phyloP scores from a whole-genome alignment of 768 basidiomycete genomes.

The Antrodiella citrinella region DNA sequence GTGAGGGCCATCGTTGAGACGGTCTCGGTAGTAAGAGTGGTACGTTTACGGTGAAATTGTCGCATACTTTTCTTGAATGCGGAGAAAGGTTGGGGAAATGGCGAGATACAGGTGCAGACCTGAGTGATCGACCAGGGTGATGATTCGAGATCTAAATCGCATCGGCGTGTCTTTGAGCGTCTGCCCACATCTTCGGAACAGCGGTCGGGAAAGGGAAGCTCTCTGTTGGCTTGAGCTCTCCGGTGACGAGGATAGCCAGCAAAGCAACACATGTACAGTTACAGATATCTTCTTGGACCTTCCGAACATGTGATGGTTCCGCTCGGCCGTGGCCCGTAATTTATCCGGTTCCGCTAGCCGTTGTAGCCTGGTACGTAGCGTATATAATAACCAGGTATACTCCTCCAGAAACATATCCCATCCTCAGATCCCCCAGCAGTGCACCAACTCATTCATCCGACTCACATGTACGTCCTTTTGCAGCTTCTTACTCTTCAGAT shows the following conservation, averaged over 20 bases:
- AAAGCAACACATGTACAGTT: not conserved
- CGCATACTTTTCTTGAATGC: not conserved
- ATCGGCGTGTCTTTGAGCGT: not conserved
- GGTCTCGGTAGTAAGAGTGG: not conserved
- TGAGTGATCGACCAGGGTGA: not conserved
- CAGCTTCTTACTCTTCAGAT: not conserved
- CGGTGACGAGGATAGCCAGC: not conserved
- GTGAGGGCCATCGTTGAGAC: not conserved
- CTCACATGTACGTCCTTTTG: not conserved
- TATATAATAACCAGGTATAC: no score
- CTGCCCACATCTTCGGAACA: not conserved
- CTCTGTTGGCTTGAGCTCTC: no score
- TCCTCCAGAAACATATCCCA: no score
- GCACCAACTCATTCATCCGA: no score
- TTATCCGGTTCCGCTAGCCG: not conserved
- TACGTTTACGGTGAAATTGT: not conserved
- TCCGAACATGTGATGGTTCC: not conserved
- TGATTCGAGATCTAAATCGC: not conserved
- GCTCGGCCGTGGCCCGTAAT: not conserved
- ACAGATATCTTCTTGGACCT: not conserved
- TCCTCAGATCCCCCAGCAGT: no score
- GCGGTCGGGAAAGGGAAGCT: not conserved
- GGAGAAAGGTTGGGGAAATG: not conserved
- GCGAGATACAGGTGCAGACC: not conserved
- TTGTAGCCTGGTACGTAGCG: not conserved